phyloP scores from a whole-genome alignment of 495 filamentous ascomycete species.

The Annulohypoxylon maeteangense region DNA sequence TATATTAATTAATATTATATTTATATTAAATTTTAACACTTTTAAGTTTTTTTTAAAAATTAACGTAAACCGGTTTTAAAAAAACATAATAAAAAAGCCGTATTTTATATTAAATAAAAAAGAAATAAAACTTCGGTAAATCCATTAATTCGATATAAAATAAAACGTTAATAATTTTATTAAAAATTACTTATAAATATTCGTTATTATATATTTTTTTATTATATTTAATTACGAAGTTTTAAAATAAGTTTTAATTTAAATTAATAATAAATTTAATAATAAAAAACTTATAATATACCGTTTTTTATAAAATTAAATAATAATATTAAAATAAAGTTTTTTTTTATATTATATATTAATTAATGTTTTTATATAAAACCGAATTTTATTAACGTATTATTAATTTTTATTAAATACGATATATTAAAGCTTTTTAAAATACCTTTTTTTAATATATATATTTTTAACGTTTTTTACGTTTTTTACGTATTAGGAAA shows the following conservation, averaged over 20 bases:
- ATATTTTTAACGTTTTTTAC: not conserved
- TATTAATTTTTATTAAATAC: not conserved
- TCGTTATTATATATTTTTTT: not conserved
- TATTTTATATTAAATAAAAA: not conserved
- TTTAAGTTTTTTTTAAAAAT: not conserved
- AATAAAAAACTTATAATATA: not conserved
- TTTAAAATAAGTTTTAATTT: not conserved
- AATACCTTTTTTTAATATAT: not conserved
- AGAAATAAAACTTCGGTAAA: not conserved
- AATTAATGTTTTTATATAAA: not conserved
- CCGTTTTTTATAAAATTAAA: not conserved
- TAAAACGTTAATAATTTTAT: not conserved
- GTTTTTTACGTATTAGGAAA: not conserved
- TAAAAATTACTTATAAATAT: not conserved
- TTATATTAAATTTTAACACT: not conserved
- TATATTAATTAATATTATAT: not conserved
- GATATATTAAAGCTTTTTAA: too few species aligned
- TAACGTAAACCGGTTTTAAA: not conserved
- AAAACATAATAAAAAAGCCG: not conserved
- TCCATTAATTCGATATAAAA: conserved; percentile 2
- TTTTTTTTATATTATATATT: not conserved
- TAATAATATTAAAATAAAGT: not conserved
- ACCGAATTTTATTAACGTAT: not conserved
- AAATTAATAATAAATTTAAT: too few species aligned
- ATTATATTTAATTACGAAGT: not conserved